Base-by-base conservation (phyloP, 2,329 filamentous ascomycete genomes). In the Ceratocystis colombiana region DNA sequence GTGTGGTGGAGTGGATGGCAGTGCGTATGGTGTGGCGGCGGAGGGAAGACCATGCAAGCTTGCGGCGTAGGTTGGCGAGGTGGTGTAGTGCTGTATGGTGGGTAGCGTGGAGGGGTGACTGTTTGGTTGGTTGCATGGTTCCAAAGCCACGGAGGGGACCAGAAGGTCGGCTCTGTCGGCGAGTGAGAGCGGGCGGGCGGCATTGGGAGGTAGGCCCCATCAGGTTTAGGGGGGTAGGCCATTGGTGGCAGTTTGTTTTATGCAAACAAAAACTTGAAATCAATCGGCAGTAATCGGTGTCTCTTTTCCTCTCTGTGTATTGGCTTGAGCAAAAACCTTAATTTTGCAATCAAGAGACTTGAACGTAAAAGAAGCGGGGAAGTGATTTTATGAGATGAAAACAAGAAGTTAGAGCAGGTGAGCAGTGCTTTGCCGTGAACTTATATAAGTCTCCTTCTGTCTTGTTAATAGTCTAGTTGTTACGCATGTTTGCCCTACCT, bases 61-160 rank as follows among this genome's bases (percentile, higher is more conserved):
- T 62, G 61, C 22, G 61, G 61, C 5, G 25, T 62, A 44, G 41
- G 61, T 28, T 45, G 41, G 41, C 17, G 44, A 5, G 37, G 41
- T 5, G 22, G 37, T 28, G 28, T 22, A 22, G 61, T 46, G 61
- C 25, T 30, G 41, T 62, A 46, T 15, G 15, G 41, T 7, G 61
- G 5, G n/a, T 46, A 62, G 20, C 46, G 44, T 2, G 6, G 61
- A 6, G 41, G 30, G 8, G 28, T n/a, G 22, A 2, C 45, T 4
- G 62, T 45, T 46, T 46, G 62, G 28, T 48, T 28, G 7, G 62
- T 17, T 3, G 25, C 8, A 30, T 53, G 7, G 45, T 61, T 12
- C 64, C 22, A 61, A 61, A 61, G 64, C n/a, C 41, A 65, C 5
- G 59, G 41, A 8, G 64, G 64, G 25, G 64, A 48, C 64, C 64